These are phyloP conservation scores for Pseudogymnoascus destructans DNA, from an alignment of 2,329 filamentous ascomycete species.

Conservation along the genomic window DNA sequence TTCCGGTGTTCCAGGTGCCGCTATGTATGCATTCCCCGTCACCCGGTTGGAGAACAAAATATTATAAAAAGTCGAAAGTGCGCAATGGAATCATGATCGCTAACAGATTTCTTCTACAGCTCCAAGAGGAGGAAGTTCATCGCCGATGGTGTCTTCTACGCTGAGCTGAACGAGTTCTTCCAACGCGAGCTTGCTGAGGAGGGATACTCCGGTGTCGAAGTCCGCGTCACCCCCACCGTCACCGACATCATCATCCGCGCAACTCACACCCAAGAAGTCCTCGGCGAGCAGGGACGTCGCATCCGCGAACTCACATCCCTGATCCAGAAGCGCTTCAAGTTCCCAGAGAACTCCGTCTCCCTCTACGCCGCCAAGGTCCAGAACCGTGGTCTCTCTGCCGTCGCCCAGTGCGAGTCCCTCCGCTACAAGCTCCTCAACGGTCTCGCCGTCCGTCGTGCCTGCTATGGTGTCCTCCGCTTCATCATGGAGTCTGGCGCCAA, in stretches of 20 bases:
- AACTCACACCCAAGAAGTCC: conserved; percentile 99
- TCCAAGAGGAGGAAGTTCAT: conserved; percentile 93
- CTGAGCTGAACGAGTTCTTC: conserved; percentile 99
- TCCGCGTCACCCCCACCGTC: conserved; percentile 98
- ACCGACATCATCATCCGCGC: conserved; percentile 99
- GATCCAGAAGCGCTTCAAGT: conserved; percentile 99
- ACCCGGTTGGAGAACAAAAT: neutral
- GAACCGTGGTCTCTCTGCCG: conserved; percentile 98
- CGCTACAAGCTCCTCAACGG: conserved; percentile 99
- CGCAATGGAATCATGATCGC: conserved; percentile 11
- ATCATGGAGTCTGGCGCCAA: conserved; percentile 99
- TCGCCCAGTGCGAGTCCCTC: conserved; percentile 99
- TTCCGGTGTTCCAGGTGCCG: conserved; percentile 27
- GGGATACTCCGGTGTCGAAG: conserved; percentile 99
- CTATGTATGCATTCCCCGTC: conserved; percentile 24
- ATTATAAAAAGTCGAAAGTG: neutral
- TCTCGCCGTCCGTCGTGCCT: conserved; percentile 94
- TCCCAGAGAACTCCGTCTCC: conserved; percentile 99
- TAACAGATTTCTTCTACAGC: conserved; percentile 33
- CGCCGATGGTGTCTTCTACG: conserved; percentile 99
- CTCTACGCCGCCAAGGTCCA: conserved; percentile 99
- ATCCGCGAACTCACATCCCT: conserved; percentile 99
- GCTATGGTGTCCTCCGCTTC: conserved; percentile 99
- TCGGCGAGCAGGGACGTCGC: conserved; percentile 98
- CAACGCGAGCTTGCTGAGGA: conserved; percentile 99